Conservation (phyloP, 805 yeast species). For the Middelhovenomyces tepae region DNA sequence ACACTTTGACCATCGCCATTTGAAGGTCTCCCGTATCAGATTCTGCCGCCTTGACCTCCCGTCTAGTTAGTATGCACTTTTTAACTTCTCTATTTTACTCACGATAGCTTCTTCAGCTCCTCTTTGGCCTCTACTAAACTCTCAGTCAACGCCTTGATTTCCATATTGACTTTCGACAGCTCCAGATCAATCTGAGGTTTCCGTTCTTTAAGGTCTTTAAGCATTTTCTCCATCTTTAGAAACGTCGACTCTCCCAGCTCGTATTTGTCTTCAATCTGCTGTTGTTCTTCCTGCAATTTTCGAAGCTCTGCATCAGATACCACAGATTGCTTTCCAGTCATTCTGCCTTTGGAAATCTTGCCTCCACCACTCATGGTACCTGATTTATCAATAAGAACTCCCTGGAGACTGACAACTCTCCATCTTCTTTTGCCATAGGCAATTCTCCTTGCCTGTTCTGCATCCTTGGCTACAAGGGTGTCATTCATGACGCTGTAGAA, state of each 20-base stretch:
- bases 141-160: conserved; percentile 48
- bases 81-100: conserved; percentile 14
- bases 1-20: conserved; percentile 27
- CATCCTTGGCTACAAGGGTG: conserved; percentile 75
- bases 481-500: conserved; percentile 81
- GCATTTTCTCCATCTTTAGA: conserved; percentile 49
- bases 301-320: conserved; percentile 49
- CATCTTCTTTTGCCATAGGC: conserved; percentile 77
- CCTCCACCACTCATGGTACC: conserved; percentile 99
- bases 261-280: conserved; percentile 45
- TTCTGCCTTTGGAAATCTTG: conserved; percentile 58
- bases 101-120: conserved; percentile 30
- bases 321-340: conserved; percentile 36
- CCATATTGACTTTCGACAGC: conserved; percentile 51
- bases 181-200: conserved; percentile 61
- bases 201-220: conserved; percentile 51
- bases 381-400: conserved; percentile 81
- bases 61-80: conserved; percentile 9
- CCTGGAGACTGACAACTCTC: conserved; percentile 89
- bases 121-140: conserved; percentile 43
- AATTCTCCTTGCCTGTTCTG: conserved; percentile 73
- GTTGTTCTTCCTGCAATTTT: conserved; percentile 43
- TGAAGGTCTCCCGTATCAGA: conserved; percentile 27
- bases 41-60: conserved; percentile 20
- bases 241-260: conserved; percentile 36